Evolutionary conservation across 2,329 filamentous ascomycete genomes (phyloP).

Genomic region (Trichophaea hybrida): DNA sequence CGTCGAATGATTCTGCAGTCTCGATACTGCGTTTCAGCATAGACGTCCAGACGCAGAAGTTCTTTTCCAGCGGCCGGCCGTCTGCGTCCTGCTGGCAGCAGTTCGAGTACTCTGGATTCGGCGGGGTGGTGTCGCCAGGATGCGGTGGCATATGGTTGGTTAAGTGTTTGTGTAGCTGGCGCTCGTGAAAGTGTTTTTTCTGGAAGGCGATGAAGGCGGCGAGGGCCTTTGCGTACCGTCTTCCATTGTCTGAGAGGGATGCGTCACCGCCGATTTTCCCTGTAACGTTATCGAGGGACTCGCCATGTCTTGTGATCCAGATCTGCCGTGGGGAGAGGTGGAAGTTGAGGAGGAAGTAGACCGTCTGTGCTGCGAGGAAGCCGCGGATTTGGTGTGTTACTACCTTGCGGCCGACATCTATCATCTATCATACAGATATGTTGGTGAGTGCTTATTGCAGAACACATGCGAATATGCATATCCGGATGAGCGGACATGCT

Average conservation of each 20-base stretch:
- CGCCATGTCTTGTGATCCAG: slow-evolving; percentile 92
- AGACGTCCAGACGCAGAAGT: slow-evolving; percentile 96
- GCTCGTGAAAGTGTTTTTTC: slow-evolving; percentile 24
- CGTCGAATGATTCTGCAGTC: slow-evolving; percentile 80
- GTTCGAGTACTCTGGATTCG: slow-evolving; percentile 62
- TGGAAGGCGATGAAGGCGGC: slow-evolving; percentile 54
- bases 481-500: neutral
- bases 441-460: neutral
- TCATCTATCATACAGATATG: slow-evolving; percentile 49
- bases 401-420: slow-evolving; percentile 90
- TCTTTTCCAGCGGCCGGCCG: slow-evolving; percentile 57
- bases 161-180: slow-evolving; percentile 26
- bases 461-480: neutral
- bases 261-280: slow-evolving; percentile 89
- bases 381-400: slow-evolving; percentile 81
- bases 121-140: slow-evolving; percentile 82
- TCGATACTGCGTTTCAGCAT: slow-evolving; percentile 87
- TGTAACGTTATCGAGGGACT: slow-evolving; percentile 72
- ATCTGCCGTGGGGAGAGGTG: slow-evolving; percentile 91
- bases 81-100: slow-evolving; percentile 30
- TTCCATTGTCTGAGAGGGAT: slow-evolving; percentile 63
- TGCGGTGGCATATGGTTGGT: slow-evolving; percentile 62
- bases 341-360: slow-evolving; percentile 92
- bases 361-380: slow-evolving; percentile 81
- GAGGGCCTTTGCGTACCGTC: slow-evolving; percentile 62